phyloP scores from a whole-genome alignment of 192 early-diverging fungal genomes.

The Podila epicladia region DNA sequence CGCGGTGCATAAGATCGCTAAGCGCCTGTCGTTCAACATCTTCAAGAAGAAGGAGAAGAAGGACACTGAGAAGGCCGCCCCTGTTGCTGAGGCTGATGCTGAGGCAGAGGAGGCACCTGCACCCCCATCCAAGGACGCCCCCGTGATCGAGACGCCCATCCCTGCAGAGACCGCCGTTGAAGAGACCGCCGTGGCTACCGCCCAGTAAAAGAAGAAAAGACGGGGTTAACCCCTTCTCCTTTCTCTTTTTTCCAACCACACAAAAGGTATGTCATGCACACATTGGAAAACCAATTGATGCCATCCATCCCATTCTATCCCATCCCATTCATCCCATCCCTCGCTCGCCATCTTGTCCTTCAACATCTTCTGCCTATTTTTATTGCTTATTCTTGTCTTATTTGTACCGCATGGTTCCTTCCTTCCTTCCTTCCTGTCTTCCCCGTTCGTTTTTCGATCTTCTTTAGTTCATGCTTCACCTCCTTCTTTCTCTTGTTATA shows the following conservation, averaged over 20 bases:
- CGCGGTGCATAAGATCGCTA: not conserved
- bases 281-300: too few relatives aligned
- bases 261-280: too few relatives aligned
- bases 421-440: too few relatives aligned
- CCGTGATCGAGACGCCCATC: constrained; percentile 6
- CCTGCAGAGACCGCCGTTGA: not conserved
- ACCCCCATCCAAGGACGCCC: constrained; percentile 1
- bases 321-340: too few relatives aligned
- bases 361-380: too few relatives aligned
- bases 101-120: constrained; percentile 1
- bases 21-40: constrained; percentile 2
- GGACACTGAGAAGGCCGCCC: not conserved
- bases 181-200: not conserved
- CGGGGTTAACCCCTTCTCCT: not conserved
- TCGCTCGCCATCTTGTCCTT: too few relatives aligned
- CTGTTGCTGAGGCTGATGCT: not conserved
- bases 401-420: too few relatives aligned
- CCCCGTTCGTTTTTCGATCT: too few relatives aligned
- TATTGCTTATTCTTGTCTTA: too few relatives aligned
- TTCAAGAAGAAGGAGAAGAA: constrained; percentile 1
- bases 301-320: too few relatives aligned
- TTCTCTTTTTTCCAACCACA: not conserved
- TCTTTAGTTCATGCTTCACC: too few relatives aligned
- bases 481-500: too few relatives aligned
- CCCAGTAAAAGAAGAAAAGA: not conserved